A percentile compares a stretch with the other conserved stretches of the same genome.
phyloP scores from a whole-genome alignment of 768 basidiomycete genomes.

The Tulasnella sp. region DNA sequence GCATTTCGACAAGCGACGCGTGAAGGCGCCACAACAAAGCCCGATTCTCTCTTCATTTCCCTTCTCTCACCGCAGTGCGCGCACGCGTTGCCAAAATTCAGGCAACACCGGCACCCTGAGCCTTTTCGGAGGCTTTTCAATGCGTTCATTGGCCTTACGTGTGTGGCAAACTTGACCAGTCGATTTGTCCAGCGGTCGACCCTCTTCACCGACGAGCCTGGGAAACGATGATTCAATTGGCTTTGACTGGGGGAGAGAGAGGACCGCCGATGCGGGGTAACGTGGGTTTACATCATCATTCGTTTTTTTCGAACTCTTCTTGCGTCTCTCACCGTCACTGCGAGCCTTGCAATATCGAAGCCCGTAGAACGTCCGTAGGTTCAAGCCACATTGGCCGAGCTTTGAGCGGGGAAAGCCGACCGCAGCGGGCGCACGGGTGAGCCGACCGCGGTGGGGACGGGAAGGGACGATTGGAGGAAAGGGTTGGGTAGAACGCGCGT shows the following conservation, averaged over 20 bases:
- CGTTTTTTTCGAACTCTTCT: not conserved
- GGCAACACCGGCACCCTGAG: not conserved
- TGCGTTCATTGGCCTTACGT: not conserved
- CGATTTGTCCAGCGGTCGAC: not conserved
- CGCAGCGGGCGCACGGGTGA: not conserved
- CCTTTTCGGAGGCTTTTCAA: not conserved
- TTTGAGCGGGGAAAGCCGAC: not conserved
- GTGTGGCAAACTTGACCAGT: not conserved
- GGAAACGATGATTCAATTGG: constrained; percentile 9
- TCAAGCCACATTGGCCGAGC: not conserved
- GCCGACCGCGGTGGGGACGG: not conserved
- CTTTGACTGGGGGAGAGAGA: not conserved
- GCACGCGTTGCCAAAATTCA: not conserved
- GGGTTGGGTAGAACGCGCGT: not conserved
- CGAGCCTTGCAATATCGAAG: not conserved
- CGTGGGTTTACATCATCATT: constrained; percentile 5
- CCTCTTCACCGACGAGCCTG: constrained; percentile 6
- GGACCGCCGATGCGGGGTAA: constrained; percentile 12
- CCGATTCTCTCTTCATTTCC: not conserved
- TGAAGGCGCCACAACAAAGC: not conserved
- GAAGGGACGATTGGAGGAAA: not conserved
- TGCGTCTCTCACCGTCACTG: not conserved
- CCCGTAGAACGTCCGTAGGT: not conserved
- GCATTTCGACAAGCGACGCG: no score
- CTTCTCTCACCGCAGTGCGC: not conserved